A percentile compares a stretch with the other conserved stretches of the same genome.
Evolutionary conservation across 2,329 filamentous ascomycete genomes (phyloP).

Genomic region (Scortechinia acanthostroma): DNA sequence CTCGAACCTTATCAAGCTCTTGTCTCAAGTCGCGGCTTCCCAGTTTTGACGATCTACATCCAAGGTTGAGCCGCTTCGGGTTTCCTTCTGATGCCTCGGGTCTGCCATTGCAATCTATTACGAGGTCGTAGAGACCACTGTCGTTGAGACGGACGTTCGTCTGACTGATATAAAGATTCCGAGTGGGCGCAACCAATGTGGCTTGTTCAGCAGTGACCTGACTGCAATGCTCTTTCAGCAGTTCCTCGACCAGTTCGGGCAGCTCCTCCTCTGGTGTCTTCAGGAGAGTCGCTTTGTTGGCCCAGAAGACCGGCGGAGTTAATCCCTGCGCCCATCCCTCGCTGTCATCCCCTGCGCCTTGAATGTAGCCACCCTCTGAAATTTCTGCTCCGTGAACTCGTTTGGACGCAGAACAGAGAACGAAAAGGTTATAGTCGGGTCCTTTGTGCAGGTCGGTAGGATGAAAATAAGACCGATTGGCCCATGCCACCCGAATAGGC

Average conservation of each 20-base stretch:
- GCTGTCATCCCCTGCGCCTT: conserved; percentile 89
- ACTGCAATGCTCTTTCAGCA: conserved; percentile 12
- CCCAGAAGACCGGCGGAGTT: conserved; percentile 76
- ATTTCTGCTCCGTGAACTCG: conserved; percentile 63
- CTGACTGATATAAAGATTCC: conserved; percentile 12
- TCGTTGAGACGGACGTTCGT: neutral
- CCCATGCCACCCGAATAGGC: conserved; percentile 73
- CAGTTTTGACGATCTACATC: neutral
- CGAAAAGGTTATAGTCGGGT: conserved; percentile 57
- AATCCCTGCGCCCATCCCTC: conserved; percentile 86
- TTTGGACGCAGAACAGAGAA: conserved; percentile 80
- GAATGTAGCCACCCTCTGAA: conserved; percentile 73
- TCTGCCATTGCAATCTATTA: neutral
- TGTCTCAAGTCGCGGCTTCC: conserved; percentile 2
- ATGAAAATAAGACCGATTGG: conserved; percentile 23
- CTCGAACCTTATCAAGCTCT: neutral
- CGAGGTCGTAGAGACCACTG: neutral
- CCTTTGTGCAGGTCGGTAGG: neutral
- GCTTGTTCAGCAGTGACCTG: neutral
- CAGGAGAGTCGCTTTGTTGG: conserved; percentile 52
- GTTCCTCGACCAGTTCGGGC: conserved; percentile 34
- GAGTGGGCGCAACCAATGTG: neutral
- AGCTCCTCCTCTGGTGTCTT: conserved; percentile 58
- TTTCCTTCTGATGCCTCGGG: neutral
- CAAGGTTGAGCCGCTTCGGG: neutral